These are phyloP conservation scores for Castanea sativa DNA, from an alignment of 306 rosid genomes.

Conservation along the genomic window DNA sequence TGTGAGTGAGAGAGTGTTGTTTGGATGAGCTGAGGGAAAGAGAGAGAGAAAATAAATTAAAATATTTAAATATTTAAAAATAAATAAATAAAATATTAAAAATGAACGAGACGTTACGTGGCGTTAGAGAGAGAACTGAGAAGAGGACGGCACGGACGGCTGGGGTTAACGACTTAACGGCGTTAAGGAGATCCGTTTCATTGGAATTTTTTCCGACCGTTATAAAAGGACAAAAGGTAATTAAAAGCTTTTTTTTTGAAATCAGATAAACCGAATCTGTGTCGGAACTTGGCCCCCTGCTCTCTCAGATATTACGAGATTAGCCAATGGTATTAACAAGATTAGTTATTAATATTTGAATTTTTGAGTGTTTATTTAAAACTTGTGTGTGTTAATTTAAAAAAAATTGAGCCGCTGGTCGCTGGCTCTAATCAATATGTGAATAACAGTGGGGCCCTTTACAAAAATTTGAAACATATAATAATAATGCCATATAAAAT, in stretches of 20 bases:
- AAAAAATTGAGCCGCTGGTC: not conserved
- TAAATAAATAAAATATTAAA: not conserved
- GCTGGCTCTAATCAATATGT: not conserved
- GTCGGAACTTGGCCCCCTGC: conserved; percentile 6
- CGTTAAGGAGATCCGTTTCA: conserved; percentile 43
- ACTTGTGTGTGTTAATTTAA: not conserved
- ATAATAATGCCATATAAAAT: not conserved
- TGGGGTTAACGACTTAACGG: conserved; percentile 33
- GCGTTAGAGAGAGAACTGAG: conserved; percentile 25
- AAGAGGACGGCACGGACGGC: conserved; percentile 32
- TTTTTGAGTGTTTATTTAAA: not conserved
- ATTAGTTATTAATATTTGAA: not conserved
- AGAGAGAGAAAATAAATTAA: conserved; percentile 1
- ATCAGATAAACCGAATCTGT: conserved; percentile 16
- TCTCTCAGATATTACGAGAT: conserved; percentile 15
- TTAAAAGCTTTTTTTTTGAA: conserved; percentile 11
- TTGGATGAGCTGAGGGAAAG: conserved; percentile 14
- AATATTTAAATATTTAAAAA: not conserved
- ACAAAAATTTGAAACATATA: not conserved
- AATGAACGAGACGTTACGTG: conserved; percentile 39
- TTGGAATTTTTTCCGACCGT: conserved; percentile 60
- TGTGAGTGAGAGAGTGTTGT: not conserved
- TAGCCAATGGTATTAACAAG: not conserved
- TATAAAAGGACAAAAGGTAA: conserved; percentile 42
- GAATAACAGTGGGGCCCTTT: not conserved